A percentile compares a stretch with the other conserved stretches of the same genome.
These are phyloP conservation scores for Phylloporus arenicola DNA, from an alignment of 768 basidiomycete genomes.

Conservation along the genomic window DNA sequence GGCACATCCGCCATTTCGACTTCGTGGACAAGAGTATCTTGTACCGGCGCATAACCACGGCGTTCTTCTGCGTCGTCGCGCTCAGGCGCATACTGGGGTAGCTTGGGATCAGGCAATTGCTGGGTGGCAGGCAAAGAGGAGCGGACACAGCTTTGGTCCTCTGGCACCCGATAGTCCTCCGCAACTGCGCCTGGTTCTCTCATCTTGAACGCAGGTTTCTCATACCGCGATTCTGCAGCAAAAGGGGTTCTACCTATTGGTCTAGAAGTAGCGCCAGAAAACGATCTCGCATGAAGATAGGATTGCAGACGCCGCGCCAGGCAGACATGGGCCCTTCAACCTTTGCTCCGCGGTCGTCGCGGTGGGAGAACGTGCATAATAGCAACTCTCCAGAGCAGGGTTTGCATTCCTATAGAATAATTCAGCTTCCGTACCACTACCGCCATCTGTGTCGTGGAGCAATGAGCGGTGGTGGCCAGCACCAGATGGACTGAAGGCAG, in stretches of 20 bases:
- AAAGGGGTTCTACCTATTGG: not conserved
- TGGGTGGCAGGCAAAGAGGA: not conserved
- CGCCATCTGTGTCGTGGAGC: not conserved
- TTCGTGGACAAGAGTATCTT: not conserved
- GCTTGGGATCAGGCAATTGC: not conserved
- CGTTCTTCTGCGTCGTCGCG: not conserved
- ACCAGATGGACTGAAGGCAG: not conserved
- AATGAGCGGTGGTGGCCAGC: not conserved
- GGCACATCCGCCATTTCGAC: not conserved
- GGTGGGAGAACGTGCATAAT: not conserved
- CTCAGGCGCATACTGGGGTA: not conserved
- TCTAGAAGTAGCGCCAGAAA: conserved; percentile 6
- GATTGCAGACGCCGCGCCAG: conserved; percentile 4
- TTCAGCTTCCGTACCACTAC: not conserved
- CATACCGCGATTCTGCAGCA: not conserved
- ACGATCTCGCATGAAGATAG: not conserved
- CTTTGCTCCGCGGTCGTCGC: not conserved
- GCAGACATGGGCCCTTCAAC: not conserved
- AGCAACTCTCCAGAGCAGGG: not conserved
- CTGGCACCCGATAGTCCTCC: not conserved
- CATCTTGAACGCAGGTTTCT: not conserved
- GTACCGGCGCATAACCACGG: not conserved
- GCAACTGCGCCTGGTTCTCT: no score
- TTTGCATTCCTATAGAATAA: not conserved
- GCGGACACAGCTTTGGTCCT: not conserved